phyloP scores from a whole-genome alignment of 352 stramenopile species.

The Globisporangium parvum region DNA sequence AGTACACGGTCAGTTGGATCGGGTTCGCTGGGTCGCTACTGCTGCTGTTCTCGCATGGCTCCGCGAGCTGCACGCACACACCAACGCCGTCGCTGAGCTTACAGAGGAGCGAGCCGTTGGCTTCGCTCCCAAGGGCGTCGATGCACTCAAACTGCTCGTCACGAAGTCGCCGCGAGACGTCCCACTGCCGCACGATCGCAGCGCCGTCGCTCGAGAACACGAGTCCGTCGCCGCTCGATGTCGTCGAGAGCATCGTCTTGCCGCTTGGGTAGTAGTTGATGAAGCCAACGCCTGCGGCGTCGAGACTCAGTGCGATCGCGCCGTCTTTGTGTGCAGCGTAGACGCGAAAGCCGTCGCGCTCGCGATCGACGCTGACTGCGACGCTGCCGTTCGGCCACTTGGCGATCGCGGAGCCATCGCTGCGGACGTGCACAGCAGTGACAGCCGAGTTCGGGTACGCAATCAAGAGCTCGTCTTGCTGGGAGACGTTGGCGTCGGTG shows the following conservation, averaged over 20 bases:
- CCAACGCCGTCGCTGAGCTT: slow-evolving; percentile 47
- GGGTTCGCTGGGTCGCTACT: slow-evolving; percentile 6
- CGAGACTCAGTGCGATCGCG: slow-evolving; percentile 58
- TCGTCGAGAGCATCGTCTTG: slow-evolving; percentile 67
- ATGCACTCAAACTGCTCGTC: slow-evolving; percentile 33
- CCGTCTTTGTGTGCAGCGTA: slow-evolving; percentile 72
- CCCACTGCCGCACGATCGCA: slow-evolving; percentile 57
- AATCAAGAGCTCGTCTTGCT: slow-evolving; percentile 32
- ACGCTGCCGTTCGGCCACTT: slow-evolving; percentile 64
- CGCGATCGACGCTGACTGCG: slow-evolving; percentile 60
- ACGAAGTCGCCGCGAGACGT: slow-evolving; percentile 27
- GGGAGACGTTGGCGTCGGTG: slow-evolving; percentile 14
- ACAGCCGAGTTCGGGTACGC: slow-evolving; percentile 46
- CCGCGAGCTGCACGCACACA: slow-evolving; percentile 27
- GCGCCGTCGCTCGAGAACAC: slow-evolving; percentile 38
- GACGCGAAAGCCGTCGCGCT: slow-evolving; percentile 51
- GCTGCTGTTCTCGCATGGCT: neutral
- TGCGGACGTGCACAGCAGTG: slow-evolving; percentile 44
- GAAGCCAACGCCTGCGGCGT: slow-evolving; percentile 57
- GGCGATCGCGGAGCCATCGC: slow-evolving; percentile 56
- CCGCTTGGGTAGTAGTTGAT: slow-evolving; percentile 78
- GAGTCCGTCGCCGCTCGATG: slow-evolving; percentile 49
- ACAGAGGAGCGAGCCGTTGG: slow-evolving; percentile 36
- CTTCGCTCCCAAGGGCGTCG: slow-evolving; percentile 24
- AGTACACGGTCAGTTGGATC: slow-evolving; percentile 45